Conservation (phyloP, 2,329 filamentous ascomycete genomes). For the Eurotiales sp. region DNA sequence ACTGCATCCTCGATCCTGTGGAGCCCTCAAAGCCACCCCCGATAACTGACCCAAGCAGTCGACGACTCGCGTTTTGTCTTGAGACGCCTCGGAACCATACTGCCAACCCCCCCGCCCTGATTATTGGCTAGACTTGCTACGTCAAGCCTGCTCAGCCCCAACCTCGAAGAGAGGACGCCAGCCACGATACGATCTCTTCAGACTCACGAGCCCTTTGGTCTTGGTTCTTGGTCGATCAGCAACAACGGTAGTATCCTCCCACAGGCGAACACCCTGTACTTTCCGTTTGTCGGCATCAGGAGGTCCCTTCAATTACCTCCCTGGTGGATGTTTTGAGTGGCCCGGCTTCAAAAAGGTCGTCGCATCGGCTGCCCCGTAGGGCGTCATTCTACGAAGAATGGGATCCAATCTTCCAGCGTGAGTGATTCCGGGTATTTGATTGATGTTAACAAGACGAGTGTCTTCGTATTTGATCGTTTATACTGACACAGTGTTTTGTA, state of each 20-base stretch:
- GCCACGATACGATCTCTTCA: too few relatives aligned
- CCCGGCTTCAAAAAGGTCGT: slow-evolving; percentile 26
- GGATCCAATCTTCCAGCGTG: slow-evolving; percentile 63
- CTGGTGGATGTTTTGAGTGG: slow-evolving; percentile 37
- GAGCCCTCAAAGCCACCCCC: slow-evolving; percentile 5
- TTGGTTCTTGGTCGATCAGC: background rate
- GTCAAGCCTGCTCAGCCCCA: slow-evolving; percentile 16
- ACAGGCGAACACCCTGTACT: background rate
- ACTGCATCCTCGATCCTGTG: background rate
- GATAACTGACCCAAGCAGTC: too few relatives aligned
- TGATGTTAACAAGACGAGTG: background rate
- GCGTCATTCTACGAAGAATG: slow-evolving; percentile 34
- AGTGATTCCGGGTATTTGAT: slow-evolving; percentile 32
- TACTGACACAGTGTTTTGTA: slow-evolving; percentile 34
- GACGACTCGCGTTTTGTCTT: slow-evolving; percentile 1
- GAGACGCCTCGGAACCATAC: slow-evolving; percentile 9
- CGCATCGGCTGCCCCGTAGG: slow-evolving; percentile 25
- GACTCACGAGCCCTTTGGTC: too few relatives aligned
- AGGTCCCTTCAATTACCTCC: slow-evolving; percentile 2
- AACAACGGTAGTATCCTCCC: too few relatives aligned
- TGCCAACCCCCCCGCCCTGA: slow-evolving; percentile 12
- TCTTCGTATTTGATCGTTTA: slow-evolving; percentile 16
- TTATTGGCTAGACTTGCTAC: slow-evolving; percentile 14
- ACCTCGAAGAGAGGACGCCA: slow-evolving; percentile 6
- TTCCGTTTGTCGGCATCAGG: background rate